Percentiles rank a stretch among this genome's conserved stretches.
phyloP scores from a whole-genome alignment of 768 basidiomycete species.

The Phlebiopsis gigantea region DNA sequence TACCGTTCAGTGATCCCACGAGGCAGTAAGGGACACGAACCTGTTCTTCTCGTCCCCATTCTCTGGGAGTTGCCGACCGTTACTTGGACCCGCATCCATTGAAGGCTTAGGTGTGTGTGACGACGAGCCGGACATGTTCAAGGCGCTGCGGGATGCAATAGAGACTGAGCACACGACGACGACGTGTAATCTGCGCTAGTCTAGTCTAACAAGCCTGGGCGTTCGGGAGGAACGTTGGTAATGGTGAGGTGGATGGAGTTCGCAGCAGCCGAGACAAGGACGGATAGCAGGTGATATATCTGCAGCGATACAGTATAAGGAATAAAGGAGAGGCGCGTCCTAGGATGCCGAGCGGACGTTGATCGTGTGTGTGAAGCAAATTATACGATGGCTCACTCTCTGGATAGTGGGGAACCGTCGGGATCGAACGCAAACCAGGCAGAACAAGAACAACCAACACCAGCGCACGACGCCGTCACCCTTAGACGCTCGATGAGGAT shows the following conservation, averaged over 20 bases:
- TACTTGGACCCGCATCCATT: slow-evolving; percentile 22
- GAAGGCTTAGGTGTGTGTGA: slow-evolving; percentile 19
- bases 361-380: slow-evolving; percentile 4
- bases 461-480: neutral
- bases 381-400: slow-evolving; percentile 13
- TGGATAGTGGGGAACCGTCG: slow-evolving; percentile 14
- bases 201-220: neutral
- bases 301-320: neutral
- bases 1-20: neutral
- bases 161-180: neutral
- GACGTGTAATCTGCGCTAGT: neutral
- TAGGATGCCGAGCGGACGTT: slow-evolving; percentile 16
- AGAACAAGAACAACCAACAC: slow-evolving; percentile 19
- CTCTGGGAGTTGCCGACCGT: slow-evolving; percentile 16
- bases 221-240: neutral
- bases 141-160: slow-evolving; percentile 6
- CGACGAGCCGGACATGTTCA: slow-evolving; percentile 23
- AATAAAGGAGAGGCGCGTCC: slow-evolving; percentile 28
- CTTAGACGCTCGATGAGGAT: neutral
- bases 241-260: too few species aligned
- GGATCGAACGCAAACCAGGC: slow-evolving; percentile 21
- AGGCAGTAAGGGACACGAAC: slow-evolving; percentile 7
- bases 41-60: slow-evolving; percentile 27
- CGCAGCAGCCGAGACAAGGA: slow-evolving; percentile 4
- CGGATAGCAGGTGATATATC: neutral